Evolutionary conservation across 2,329 filamentous ascomycete species (phyloP).

Genomic region (Aspergillus sp.): DNA sequence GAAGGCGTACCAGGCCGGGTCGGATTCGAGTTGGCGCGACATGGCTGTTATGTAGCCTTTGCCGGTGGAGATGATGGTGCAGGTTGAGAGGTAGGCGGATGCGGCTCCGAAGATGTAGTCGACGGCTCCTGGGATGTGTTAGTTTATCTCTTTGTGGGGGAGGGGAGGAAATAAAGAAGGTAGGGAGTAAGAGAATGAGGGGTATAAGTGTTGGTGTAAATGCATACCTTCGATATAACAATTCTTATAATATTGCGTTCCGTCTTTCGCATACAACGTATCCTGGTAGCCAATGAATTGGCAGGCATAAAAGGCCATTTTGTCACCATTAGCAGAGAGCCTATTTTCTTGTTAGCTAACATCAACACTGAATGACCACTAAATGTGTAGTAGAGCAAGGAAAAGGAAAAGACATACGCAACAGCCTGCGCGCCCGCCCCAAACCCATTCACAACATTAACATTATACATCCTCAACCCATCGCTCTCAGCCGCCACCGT

Average conservation of each 20-base stretch:
- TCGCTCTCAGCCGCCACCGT: slow-evolving; percentile 27
- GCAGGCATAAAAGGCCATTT: slow-evolving; percentile 36
- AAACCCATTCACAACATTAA: slow-evolving; percentile 37
- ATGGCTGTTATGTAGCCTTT: slow-evolving; percentile 33
- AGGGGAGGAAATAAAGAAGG: too few relatives aligned
- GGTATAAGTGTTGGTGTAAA: too few relatives aligned
- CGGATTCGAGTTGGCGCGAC: slow-evolving; percentile 23
- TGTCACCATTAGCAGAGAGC: slow-evolving; percentile 28
- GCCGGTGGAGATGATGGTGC: slow-evolving; percentile 34
- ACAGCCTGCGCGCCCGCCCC: slow-evolving; percentile 36
- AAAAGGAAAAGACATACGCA: slow-evolving; percentile 20
- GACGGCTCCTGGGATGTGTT: slow-evolving; percentile 23
- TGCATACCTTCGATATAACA: slow-evolving; percentile 29
- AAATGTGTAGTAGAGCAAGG: too few relatives aligned
- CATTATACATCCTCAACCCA: slow-evolving; percentile 32
- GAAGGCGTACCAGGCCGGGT: slow-evolving; percentile 33
- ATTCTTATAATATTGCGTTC: slow-evolving; percentile 35
- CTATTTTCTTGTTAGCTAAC: slow-evolving; percentile 3
- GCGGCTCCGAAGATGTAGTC: slow-evolving; percentile 39
- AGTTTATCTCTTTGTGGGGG: background rate
- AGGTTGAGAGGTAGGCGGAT: slow-evolving; percentile 30
- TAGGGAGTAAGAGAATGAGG: too few relatives aligned
- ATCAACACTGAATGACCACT: too few relatives aligned
- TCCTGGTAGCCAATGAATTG: slow-evolving; percentile 37
- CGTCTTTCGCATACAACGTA: slow-evolving; percentile 35